Percentiles rank a stretch among this genome's conserved stretches.
These are phyloP conservation scores for Geotrichum cucujoidarum DNA, from an alignment of 1,139 yeast genomes.

Conservation along the genomic window DNA sequence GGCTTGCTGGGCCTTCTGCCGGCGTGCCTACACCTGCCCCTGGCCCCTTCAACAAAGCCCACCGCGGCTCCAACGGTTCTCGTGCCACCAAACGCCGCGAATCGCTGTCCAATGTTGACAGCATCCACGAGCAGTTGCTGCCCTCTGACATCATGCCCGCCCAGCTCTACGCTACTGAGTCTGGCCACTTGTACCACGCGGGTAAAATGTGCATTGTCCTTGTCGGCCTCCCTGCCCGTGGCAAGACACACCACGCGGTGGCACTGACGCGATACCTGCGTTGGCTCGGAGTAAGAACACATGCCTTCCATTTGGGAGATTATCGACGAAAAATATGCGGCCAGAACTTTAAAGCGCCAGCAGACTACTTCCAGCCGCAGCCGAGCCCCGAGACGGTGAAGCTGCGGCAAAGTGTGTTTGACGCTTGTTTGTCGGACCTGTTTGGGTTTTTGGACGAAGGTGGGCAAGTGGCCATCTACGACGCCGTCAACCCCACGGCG, in stretches of 20 bases:
- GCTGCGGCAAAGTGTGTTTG: constrained; percentile 55
- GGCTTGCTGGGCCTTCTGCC: neutral
- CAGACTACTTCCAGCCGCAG: constrained; percentile 63
- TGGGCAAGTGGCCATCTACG: constrained; percentile 94
- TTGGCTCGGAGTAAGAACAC: constrained; percentile 91
- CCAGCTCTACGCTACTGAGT: constrained; percentile 83
- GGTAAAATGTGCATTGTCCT: constrained; percentile 86
- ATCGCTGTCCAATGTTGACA: constrained; percentile 28
- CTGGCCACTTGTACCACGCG: constrained; percentile 89
- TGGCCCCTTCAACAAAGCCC: constrained; percentile 11
- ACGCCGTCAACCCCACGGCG: constrained; percentile 83
- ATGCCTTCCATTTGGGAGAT: constrained; percentile 88
- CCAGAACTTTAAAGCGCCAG: constrained; percentile 49
- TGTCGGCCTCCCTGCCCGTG: constrained; percentile 94
- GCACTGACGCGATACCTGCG: constrained; percentile 84
- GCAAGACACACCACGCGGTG: constrained; percentile 89
- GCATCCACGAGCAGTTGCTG: constrained; percentile 31
- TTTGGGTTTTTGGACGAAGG: constrained; percentile 58
- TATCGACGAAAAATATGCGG: constrained; percentile 60
- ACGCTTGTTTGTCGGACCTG: constrained; percentile 67
- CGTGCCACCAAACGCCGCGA: constrained; percentile 1
- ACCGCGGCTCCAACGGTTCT: neutral
- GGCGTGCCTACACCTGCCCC: constrained; percentile 19
- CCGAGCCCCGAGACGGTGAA: constrained; percentile 55
- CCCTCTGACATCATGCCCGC: constrained; percentile 52